These are phyloP conservation scores for Astrothelium subdiscretum DNA, from an alignment of 495 filamentous ascomycete genomes.

Conservation along the genomic window DNA sequence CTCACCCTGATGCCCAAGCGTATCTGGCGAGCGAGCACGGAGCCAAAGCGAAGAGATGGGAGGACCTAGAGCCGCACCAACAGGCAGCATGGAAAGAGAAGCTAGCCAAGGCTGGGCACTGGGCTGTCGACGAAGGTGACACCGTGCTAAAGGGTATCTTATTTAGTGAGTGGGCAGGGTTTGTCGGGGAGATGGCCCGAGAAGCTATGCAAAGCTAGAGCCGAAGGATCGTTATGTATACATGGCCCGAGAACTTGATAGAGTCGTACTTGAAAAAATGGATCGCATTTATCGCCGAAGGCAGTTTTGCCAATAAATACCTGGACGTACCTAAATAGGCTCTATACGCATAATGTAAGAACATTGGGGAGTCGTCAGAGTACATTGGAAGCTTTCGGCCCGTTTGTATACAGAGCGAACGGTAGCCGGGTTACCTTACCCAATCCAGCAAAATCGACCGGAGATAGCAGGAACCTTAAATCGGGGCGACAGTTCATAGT, in stretches of 20 bases:
- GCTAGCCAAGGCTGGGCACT: slow-evolving; percentile 58
- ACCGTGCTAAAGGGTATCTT: slow-evolving; percentile 60
- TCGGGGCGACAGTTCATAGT: too few species aligned
- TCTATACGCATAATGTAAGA: too few species aligned
- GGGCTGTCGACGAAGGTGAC: slow-evolving; percentile 61
- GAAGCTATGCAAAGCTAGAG: slow-evolving; percentile 6
- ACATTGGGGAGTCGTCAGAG: too few species aligned
- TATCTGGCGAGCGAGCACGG: slow-evolving; percentile 33
- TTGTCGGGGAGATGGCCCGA: slow-evolving; percentile 39
- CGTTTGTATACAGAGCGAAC: too few species aligned
- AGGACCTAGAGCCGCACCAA: slow-evolving; percentile 48
- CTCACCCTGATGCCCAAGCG: slow-evolving; percentile 21
- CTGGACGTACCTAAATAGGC: too few species aligned
- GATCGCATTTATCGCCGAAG: too few species aligned
- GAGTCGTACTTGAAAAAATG: background rate
- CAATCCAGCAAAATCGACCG: too few species aligned
- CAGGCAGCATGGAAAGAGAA: slow-evolving; percentile 55
- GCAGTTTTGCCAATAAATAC: too few species aligned
- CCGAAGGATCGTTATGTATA: background rate
- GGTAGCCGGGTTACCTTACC: too few species aligned
- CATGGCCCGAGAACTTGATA: background rate
- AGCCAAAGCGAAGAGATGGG: slow-evolving; percentile 46
- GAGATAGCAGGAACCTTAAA: too few species aligned
- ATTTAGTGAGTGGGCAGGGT: slow-evolving; percentile 55
- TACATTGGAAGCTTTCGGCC: too few species aligned